Evolutionary conservation across 208 protist species (phyloP).

Genomic region (Trypanosoma cruzi): DNA sequence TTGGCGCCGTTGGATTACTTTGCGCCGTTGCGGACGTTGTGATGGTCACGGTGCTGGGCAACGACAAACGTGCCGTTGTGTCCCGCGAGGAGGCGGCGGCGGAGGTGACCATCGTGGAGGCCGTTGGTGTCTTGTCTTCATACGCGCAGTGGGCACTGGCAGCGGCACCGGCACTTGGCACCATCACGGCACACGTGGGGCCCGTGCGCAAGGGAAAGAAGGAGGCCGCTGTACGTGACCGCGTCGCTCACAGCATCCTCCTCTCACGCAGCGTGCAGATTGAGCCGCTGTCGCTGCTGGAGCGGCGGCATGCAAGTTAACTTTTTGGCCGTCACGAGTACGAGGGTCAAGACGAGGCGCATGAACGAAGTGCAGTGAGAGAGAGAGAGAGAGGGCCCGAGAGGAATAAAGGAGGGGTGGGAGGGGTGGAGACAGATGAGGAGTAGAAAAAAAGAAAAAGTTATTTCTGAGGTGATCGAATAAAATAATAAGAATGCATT

Average conservation of each 20-base stretch:
- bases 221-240: conserved; percentile 71
- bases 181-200: conserved; percentile 73
- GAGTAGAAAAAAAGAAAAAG: no score
- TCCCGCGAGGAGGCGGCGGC: conserved; percentile 26
- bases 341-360: not conserved
- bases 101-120: conserved; percentile 31
- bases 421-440: not conserved
- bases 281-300: conserved; percentile 30
- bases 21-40: conserved; percentile 55
- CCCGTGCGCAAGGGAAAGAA: conserved; percentile 41
- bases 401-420: not conserved
- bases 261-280: conserved; percentile 78
- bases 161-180: conserved; percentile 55
- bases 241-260: conserved; percentile 57
- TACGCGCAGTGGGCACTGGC: conserved; percentile 65
- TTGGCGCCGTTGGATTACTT: conserved; percentile 54
- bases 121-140: conserved; percentile 41
- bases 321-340: not conserved
- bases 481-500: no score
- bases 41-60: conserved; percentile 14
- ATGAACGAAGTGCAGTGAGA: not conserved
- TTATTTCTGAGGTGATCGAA: not conserved
- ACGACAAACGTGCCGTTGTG: not conserved
- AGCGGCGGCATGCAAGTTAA: not conserved
- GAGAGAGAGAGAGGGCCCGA: not conserved